phyloP scores from a whole-genome alignment of 2,329 filamentous ascomycete genomes.

The Gnomoniopsis smithogilvyi region DNA sequence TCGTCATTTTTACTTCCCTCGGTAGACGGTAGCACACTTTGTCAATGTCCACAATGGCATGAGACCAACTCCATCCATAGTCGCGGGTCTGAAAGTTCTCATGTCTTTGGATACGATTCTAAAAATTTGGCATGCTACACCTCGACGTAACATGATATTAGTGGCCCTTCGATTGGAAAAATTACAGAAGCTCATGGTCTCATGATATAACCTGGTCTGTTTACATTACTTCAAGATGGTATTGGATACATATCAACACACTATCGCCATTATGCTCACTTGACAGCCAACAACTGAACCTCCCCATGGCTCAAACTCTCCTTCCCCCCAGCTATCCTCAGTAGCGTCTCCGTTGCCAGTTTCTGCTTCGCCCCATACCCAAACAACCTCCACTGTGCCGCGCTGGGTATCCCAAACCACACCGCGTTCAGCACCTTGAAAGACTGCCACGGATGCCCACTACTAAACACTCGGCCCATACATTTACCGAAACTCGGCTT shows the following conservation, averaged over 20 bases:
- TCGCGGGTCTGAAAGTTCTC: too few relatives aligned
- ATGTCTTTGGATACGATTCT: too few relatives aligned
- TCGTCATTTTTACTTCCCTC: too few relatives aligned
- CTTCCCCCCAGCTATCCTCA: conserved; percentile 24
- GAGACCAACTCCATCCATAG: too few relatives aligned
- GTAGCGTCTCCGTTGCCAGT: conserved; percentile 30
- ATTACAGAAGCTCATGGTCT: too few relatives aligned
- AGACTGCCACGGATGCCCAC: conserved; percentile 25
- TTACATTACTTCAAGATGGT: too few relatives aligned
- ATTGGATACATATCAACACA: neutral
- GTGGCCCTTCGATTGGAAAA: too few relatives aligned
- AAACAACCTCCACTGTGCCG: conserved; percentile 33
- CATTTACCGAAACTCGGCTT: conserved; percentile 28
- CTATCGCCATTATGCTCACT: neutral
- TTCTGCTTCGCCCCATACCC: conserved; percentile 28
- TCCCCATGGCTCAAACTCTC: conserved; percentile 8
- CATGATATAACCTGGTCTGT: too few relatives aligned
- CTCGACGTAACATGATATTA: too few relatives aligned
- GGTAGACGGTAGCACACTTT: too few relatives aligned
- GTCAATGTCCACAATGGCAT: too few relatives aligned
- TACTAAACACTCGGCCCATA: conserved; percentile 24
- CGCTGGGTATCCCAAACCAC: conserved; percentile 33
- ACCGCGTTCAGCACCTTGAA: conserved; percentile 28
- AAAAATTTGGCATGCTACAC: too few relatives aligned
- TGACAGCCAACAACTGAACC: neutral